Conservation (phyloP, 2,329 filamentous ascomycete species). For the Cercospora sojina region DNA sequence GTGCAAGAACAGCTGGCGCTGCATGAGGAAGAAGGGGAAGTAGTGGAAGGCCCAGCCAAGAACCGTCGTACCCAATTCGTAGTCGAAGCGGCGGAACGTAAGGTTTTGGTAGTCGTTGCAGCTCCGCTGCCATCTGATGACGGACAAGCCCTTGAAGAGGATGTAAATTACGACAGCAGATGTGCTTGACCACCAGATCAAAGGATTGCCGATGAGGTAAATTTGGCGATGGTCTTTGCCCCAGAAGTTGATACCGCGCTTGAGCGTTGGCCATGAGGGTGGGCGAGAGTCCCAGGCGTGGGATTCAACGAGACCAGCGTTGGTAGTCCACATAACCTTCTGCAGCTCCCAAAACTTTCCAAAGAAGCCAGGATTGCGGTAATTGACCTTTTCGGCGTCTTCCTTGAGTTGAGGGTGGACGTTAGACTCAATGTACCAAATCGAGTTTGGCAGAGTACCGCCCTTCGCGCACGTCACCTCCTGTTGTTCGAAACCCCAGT, state of each 20-base stretch:
- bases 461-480: constrained; percentile 96
- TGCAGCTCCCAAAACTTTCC: constrained; percentile 98
- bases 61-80: constrained; percentile 86
- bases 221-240: constrained; percentile 90
- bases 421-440: constrained; percentile 96
- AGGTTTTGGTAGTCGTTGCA: constrained; percentile 79
- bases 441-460: constrained; percentile 88
- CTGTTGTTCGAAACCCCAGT: constrained; percentile 97
- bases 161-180: constrained; percentile 73
- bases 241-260: constrained; percentile 99
- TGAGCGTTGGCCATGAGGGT: constrained; percentile 85
- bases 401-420: constrained; percentile 73
- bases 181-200: constrained; percentile 92
- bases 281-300: constrained; percentile 98
- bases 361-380: constrained; percentile 89
- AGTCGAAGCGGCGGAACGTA: constrained; percentile 95
- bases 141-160: constrained; percentile 80
- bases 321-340: constrained; percentile 98
- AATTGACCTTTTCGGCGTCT: constrained; percentile 90
- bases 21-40: constrained; percentile 98
- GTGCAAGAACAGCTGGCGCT: constrained; percentile 95
- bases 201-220: constrained; percentile 90
- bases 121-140: constrained; percentile 91
- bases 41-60: constrained; percentile 97
- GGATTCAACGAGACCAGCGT: constrained; percentile 91